Percentiles rank a stretch among this genome's conserved stretches.
Conservation (phyloP, 208 protist species). For the Porcisia deanei region DNA sequence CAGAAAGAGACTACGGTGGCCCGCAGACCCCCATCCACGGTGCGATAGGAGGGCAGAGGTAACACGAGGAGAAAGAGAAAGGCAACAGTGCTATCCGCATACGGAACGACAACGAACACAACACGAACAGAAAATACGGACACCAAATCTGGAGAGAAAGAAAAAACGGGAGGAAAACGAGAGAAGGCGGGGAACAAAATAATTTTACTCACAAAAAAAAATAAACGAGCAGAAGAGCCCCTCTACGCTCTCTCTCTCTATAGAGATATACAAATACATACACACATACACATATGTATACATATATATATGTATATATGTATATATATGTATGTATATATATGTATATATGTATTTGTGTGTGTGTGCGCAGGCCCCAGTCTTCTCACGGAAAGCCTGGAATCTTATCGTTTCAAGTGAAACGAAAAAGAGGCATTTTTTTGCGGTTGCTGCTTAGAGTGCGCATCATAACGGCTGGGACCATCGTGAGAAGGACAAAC, state of each 20-base stretch:
- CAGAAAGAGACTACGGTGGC: background rate
- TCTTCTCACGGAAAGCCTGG: background rate
- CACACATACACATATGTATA: background rate
- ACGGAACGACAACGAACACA: background rate
- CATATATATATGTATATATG: background rate
- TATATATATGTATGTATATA: background rate
- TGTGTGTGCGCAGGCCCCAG: background rate
- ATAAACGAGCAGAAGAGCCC: background rate
- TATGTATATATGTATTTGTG: background rate
- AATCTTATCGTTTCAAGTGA: background rate
- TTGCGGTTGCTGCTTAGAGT: background rate
- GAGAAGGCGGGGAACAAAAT: no score
- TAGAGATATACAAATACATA: no score
- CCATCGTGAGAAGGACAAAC: background rate
- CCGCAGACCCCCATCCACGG: background rate
- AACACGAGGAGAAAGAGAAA: background rate
- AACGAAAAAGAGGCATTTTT: background rate
- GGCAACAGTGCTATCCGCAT: background rate
- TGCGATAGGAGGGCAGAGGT: background rate
- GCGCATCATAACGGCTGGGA: no score
- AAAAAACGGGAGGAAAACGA: background rate
- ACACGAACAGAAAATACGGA: background rate
- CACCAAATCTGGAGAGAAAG: background rate
- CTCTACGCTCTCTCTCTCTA: background rate
- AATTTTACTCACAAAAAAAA: background rate